Conservation (phyloP, 139 green algal species). For the Cymbomonas tetramitiformis region DNA sequence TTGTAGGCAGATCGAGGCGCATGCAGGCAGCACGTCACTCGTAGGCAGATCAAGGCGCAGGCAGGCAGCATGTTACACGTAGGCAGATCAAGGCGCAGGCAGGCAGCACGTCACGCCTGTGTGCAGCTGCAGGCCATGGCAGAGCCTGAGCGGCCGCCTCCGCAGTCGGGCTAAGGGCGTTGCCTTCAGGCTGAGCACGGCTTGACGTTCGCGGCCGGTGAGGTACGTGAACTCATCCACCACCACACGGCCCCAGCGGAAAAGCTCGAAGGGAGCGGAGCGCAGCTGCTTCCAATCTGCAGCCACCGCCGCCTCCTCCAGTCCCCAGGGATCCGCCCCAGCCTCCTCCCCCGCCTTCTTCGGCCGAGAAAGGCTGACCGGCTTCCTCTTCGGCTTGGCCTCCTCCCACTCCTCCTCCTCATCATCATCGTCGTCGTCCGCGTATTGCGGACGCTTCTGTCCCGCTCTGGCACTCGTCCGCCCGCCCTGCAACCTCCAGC, state of each 20-base stretch:
- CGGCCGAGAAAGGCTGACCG: background rate
- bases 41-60: too few relatives aligned
- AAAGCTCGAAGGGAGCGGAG: slow-evolving; percentile 10
- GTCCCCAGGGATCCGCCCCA: slow-evolving; percentile 11
- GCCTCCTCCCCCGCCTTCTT: background rate
- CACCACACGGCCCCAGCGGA: slow-evolving; percentile 15
- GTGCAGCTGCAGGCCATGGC: too few relatives aligned
- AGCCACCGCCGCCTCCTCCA: background rate
- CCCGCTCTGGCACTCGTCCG: too few relatives aligned
- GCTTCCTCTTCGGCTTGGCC: slow-evolving; percentile 1
- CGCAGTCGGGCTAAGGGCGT: too few relatives aligned
- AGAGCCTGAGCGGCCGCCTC: too few relatives aligned
- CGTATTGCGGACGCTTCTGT: too few relatives aligned
- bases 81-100: too few relatives aligned
- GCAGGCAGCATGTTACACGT: too few relatives aligned
- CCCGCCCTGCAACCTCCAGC: too few relatives aligned
- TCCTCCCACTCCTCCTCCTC: background rate
- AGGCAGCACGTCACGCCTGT: too few relatives aligned
- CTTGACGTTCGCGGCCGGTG: background rate
- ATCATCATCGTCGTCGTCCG: slow-evolving; percentile 5
- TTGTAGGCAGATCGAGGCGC: too few relatives aligned
- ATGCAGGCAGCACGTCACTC: too few relatives aligned
- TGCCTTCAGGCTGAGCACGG: slow-evolving; percentile 8
- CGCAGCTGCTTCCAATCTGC: slow-evolving; percentile 1
- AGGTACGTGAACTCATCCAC: slow-evolving; percentile 25